These are phyloP conservation scores for Boletus subparvulus DNA, from an alignment of 768 basidiomycete species.

Conservation along the genomic window DNA sequence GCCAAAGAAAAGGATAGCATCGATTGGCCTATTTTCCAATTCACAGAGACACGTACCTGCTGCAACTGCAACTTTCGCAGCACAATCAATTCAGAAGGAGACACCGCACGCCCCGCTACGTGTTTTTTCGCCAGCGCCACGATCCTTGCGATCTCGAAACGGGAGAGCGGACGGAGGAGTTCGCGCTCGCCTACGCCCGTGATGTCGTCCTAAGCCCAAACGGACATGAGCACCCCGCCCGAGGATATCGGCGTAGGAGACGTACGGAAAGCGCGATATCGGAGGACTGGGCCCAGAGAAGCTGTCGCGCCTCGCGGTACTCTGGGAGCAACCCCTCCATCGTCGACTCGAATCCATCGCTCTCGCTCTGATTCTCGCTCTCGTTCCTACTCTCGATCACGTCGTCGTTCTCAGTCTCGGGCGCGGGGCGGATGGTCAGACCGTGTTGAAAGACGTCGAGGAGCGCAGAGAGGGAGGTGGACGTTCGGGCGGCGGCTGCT, in stretches of 20 bases:
- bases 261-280: constrained; percentile 16
- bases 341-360: constrained; percentile 34
- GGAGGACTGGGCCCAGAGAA: constrained; percentile 20
- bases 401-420: neutral
- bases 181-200: constrained; percentile 19
- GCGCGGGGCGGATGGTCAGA: neutral
- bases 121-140: constrained; percentile 23
- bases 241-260: neutral
- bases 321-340: constrained; percentile 37
- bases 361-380: neutral
- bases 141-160: constrained; percentile 40
- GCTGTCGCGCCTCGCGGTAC: constrained; percentile 31
- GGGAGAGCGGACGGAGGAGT: constrained; percentile 41
- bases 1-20: too few species aligned
- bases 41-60: constrained; percentile 22
- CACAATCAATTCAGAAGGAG: constrained; percentile 35
- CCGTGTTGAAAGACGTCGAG: constrained; percentile 20
- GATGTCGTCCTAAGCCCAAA: constrained; percentile 10
- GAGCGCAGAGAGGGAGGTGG: constrained; percentile 18
- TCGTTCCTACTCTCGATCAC: neutral
- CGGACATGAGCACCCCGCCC: neutral
- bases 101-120: constrained; percentile 12
- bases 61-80: constrained; percentile 48
- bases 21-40: neutral
- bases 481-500: constrained; percentile 14